A percentile compares a stretch with the other conserved stretches of the same genome.
Evolutionary conservation across 176 grass and related monocot species (phyloP).

Genomic region (Oryza glumipatula): DNA sequence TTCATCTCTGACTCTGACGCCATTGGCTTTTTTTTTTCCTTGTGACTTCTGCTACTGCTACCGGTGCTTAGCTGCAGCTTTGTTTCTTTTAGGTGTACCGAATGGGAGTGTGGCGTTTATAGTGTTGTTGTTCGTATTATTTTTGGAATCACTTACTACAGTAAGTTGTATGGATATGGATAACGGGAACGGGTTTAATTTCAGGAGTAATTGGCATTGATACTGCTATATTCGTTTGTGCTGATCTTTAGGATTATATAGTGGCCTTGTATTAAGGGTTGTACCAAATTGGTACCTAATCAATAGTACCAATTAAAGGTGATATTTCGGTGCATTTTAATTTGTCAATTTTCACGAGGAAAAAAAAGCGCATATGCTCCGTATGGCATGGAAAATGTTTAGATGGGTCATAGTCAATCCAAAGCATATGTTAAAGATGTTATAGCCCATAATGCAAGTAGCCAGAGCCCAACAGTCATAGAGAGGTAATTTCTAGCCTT

Average conservation of each 20-base stretch:
- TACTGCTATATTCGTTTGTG: too few relatives aligned
- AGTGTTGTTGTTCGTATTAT: background rate
- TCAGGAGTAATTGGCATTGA: background rate
- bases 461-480: too few relatives aligned
- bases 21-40: background rate
- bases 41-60: background rate
- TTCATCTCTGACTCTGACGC: background rate
- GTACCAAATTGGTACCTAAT: background rate
- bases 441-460: too few relatives aligned
- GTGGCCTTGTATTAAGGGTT: background rate
- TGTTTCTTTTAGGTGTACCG: background rate
- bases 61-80: background rate
- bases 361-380: too few relatives aligned
- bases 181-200: background rate
- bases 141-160: background rate
- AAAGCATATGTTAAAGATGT: too few relatives aligned
- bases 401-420: too few relatives aligned
- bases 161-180: background rate
- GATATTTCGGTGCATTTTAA: too few relatives aligned
- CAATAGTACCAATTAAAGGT: background rate
- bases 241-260: background rate
- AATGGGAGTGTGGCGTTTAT: background rate
- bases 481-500: too few relatives aligned
- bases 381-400: too few relatives aligned
- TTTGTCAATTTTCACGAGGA: too few relatives aligned